Conservation (phyloP, 208 protist genomes). For the Trypanosoma congolense region DNA sequence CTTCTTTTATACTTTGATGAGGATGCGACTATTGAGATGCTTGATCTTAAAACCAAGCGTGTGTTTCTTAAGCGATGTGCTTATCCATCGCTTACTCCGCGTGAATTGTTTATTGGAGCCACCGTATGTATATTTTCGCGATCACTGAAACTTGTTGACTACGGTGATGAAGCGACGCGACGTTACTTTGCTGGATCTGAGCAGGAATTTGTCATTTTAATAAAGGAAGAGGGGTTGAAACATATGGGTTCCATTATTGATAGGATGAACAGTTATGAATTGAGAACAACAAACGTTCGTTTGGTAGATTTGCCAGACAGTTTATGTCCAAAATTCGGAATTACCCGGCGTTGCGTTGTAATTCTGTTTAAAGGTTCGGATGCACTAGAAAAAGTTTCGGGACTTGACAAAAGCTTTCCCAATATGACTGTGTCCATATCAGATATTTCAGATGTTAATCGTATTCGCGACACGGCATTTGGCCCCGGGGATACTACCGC, state of each 20-base stretch:
- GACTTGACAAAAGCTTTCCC: constrained; percentile 27
- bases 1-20: constrained; percentile 86
- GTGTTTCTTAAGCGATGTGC: constrained; percentile 91
- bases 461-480: constrained; percentile 30
- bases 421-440: constrained; percentile 35
- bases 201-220: constrained; percentile 57
- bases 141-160: constrained; percentile 89
- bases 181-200: constrained; percentile 49
- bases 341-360: constrained; percentile 41
- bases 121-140: constrained; percentile 91
- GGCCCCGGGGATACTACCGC: constrained; percentile 76
- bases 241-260: constrained; percentile 47
- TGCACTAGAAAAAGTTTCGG: constrained; percentile 42
- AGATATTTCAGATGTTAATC: constrained; percentile 30
- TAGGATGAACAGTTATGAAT: constrained; percentile 39
- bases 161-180: constrained; percentile 87
- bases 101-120: constrained; percentile 89
- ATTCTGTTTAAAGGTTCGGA: constrained; percentile 58
- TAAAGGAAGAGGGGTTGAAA: constrained; percentile 38
- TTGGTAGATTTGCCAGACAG: constrained; percentile 56
- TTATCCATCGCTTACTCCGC: constrained; percentile 72
- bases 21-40: constrained; percentile 94
- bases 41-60: constrained; percentile 88
- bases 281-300: constrained; percentile 69
- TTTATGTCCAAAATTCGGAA: constrained; percentile 27